Percentiles rank a stretch among this genome's conserved stretches.
phyloP scores from a whole-genome alignment of 2,329 filamentous ascomycete species.

The Aspergillus felis region DNA sequence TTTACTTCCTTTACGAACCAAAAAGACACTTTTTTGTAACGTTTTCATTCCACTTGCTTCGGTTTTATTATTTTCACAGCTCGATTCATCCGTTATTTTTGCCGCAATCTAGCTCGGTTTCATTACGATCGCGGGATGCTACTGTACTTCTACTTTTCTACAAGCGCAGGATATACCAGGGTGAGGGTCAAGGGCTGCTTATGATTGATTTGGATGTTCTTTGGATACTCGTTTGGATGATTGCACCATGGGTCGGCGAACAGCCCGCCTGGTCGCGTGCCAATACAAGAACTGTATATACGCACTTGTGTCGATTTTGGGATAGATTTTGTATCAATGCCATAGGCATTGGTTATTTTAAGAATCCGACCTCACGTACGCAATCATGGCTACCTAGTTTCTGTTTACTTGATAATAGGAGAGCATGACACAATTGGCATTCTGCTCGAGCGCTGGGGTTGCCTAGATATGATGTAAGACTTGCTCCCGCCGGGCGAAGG shows the following conservation, averaged over 20 bases:
- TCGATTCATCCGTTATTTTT: slow-evolving; percentile 4
- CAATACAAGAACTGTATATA: slow-evolving; percentile 23
- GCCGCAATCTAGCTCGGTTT: background rate
- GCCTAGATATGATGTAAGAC: background rate
- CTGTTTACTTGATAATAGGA: background rate
- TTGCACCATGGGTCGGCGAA: slow-evolving; percentile 8
- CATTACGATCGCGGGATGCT: slow-evolving; percentile 11
- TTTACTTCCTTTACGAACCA: slow-evolving; percentile 18
- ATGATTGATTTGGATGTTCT: slow-evolving; percentile 15
- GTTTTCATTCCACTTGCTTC: slow-evolving; percentile 17
- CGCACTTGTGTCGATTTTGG: slow-evolving; percentile 16
- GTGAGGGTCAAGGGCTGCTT: slow-evolving; percentile 13
- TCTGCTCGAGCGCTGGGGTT: background rate
- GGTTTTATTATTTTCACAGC: background rate
- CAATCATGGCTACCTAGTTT: background rate
- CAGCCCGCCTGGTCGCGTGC: slow-evolving; percentile 12
- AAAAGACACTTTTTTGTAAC: slow-evolving; percentile 22
- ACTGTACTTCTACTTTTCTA: slow-evolving; percentile 22
- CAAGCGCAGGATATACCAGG: slow-evolving; percentile 13
- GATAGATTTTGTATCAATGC: slow-evolving; percentile 16
- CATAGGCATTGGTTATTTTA: background rate
- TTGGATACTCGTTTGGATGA: slow-evolving; percentile 7
- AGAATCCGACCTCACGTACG: background rate
- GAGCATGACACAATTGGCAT: background rate
- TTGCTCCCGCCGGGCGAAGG: background rate